Conservation (phyloP, 192 early-diverging fungal species). For the Rhizophlyctis rosea region DNA sequence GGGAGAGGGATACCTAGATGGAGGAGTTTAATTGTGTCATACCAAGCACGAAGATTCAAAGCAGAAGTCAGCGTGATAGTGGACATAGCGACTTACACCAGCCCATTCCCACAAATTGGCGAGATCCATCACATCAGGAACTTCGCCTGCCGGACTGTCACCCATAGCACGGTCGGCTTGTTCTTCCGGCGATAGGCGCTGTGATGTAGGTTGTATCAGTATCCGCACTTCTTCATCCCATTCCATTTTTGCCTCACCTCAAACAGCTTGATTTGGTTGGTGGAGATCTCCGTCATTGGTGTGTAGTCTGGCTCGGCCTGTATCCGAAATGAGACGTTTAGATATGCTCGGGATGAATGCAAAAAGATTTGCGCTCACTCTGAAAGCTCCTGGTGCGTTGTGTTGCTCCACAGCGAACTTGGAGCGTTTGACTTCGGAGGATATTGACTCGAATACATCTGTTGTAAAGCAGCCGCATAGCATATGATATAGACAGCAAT, state of each 20-base stretch:
- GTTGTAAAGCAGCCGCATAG: not conserved
- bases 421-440: conserved; percentile 40
- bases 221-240: too few species aligned
- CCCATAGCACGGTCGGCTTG: conserved; percentile 30
- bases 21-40: not conserved
- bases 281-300: not conserved
- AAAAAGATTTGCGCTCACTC: too few species aligned
- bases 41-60: not conserved
- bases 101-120: conserved; percentile 60
- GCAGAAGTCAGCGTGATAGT: not conserved
- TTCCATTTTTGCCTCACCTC: too few species aligned
- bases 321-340: too few species aligned
- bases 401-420: conserved; percentile 34
- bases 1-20: conserved; percentile 47
- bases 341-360: too few species aligned
- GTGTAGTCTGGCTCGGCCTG: not conserved
- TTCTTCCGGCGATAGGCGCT: not conserved
- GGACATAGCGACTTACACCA: conserved; percentile 35
- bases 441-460: conserved; percentile 46
- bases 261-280: conserved; percentile 35
- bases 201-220: not conserved
- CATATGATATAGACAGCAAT: too few species aligned
- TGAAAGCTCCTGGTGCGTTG: conserved; percentile 29
- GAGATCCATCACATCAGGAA: conserved; percentile 60
- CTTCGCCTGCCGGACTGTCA: conserved; percentile 48